Percentiles rank a stretch among this genome's conserved stretches.
phyloP scores from a whole-genome alignment of 345 rosid species.

The Citrus medica region DNA sequence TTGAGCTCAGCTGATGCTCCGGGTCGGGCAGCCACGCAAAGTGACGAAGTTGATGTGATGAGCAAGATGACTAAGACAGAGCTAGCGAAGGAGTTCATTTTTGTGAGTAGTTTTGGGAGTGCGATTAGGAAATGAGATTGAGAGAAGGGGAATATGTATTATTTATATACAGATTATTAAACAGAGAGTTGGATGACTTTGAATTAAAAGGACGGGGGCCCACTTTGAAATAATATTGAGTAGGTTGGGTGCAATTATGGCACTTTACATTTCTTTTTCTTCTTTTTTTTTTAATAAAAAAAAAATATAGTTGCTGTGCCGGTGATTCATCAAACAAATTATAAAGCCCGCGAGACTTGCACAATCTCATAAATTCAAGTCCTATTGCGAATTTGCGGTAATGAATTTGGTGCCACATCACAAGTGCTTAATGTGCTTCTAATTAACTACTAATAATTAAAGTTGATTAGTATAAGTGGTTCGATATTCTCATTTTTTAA shows the following conservation, averaged over 20 bases:
- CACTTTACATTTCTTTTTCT: not conserved
- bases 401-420: too few species aligned
- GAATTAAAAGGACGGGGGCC: slow-evolving; percentile 26
- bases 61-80: slow-evolving; percentile 34
- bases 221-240: slow-evolving; percentile 5
- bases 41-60: slow-evolving; percentile 18
- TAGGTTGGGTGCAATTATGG: slow-evolving; percentile 37
- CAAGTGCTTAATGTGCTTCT: too few species aligned
- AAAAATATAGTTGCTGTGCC: not conserved
- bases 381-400: too few species aligned
- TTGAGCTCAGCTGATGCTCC: slow-evolving; percentile 29
- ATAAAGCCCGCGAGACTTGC: not conserved
- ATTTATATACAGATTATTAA: not conserved
- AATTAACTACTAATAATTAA: too few species aligned
- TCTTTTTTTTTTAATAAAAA: too few species aligned
- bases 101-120: not conserved
- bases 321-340: not conserved
- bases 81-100: slow-evolving; percentile 32
- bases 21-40: slow-evolving; percentile 37
- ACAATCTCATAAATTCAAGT: too few species aligned
- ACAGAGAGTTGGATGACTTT: slow-evolving; percentile 23
- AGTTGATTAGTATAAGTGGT: too few species aligned
- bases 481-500: too few species aligned
- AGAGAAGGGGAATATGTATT: not conserved
- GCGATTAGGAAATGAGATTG: not conserved